Evolutionary conservation across 208 protist species (phyloP).

Genomic region (Vickermania ingenoplastis): DNA sequence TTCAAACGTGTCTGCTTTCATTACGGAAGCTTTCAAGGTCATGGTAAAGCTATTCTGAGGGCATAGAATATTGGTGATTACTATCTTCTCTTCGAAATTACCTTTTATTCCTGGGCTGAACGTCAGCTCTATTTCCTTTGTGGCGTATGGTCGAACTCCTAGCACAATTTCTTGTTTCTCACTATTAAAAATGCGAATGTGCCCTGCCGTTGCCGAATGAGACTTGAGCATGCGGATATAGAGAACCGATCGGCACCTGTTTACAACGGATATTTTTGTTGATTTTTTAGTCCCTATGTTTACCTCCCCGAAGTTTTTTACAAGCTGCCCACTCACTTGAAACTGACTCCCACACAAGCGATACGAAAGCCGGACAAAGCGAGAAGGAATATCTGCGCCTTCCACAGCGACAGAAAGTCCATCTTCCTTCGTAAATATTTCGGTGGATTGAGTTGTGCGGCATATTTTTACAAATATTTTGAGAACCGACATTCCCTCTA

Average conservation of each 20-base stretch:
- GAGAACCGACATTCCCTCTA: slow-evolving; percentile 13
- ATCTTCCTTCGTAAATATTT: slow-evolving; percentile 76
- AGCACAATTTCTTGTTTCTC: slow-evolving; percentile 60
- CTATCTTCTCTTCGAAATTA: slow-evolving; percentile 64
- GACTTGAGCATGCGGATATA: slow-evolving; percentile 70
- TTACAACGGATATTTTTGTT: slow-evolving; percentile 70
- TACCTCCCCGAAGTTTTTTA: slow-evolving; percentile 83
- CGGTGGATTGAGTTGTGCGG: slow-evolving; percentile 24
- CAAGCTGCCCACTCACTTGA: slow-evolving; percentile 68
- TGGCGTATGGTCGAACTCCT: slow-evolving; percentile 64
- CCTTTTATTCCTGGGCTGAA: slow-evolving; percentile 82
- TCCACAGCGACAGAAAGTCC: slow-evolving; percentile 58
- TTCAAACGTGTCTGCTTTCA: slow-evolving; percentile 83
- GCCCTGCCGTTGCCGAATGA: slow-evolving; percentile 66
- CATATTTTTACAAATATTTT: slow-evolving; percentile 60
- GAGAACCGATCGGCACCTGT: slow-evolving; percentile 66
- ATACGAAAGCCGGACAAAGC: slow-evolving; percentile 81
- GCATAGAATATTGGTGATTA: slow-evolving; percentile 60
- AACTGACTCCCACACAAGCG: slow-evolving; percentile 56
- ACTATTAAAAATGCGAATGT: slow-evolving; percentile 74
- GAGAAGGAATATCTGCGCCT: slow-evolving; percentile 55
- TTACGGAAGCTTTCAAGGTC: slow-evolving; percentile 74
- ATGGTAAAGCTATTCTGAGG: slow-evolving; percentile 50
- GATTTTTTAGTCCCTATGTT: slow-evolving; percentile 78
- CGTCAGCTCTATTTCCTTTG: slow-evolving; percentile 67